These are phyloP conservation scores for Torulaspora indica DNA, from an alignment of 805 yeast genomes.

Conservation along the genomic window DNA sequence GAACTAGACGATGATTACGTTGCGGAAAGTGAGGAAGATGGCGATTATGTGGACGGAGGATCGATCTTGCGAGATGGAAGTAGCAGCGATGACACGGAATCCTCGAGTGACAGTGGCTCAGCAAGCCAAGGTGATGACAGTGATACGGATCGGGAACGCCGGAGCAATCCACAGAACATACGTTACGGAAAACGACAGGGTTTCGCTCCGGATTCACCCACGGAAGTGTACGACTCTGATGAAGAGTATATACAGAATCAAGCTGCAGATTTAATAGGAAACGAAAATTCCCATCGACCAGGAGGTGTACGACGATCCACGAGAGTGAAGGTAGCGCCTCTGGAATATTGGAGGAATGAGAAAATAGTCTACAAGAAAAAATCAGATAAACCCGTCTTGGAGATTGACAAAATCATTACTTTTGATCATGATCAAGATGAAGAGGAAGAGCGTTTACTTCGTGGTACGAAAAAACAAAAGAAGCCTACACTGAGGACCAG, in stretches of 20 bases:
- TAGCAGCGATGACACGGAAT: conserved; percentile 15
- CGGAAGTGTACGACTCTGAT: conserved; percentile 24
- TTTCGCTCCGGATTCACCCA: conserved; percentile 16
- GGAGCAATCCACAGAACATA: not conserved
- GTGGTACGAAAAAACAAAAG: conserved; percentile 13
- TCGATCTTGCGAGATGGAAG: conserved; percentile 15
- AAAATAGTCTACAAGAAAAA: conserved; percentile 53
- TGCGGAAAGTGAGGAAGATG: conserved; percentile 30
- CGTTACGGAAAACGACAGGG: not conserved
- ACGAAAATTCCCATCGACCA: conserved; percentile 18
- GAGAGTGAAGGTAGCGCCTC: conserved; percentile 61
- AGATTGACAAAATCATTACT: conserved; percentile 55
- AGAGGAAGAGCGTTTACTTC: conserved; percentile 23
- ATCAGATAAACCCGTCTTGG: conserved; percentile 44
- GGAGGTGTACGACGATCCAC: conserved; percentile 55
- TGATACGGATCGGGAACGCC: conserved; percentile 8
- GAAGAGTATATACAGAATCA: conserved; percentile 24
- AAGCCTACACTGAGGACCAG: conserved; percentile 14
- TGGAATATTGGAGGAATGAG: conserved; percentile 85
- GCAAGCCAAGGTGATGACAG: conserved; percentile 9
- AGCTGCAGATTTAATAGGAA: conserved; percentile 19
- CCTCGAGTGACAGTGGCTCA: conserved; percentile 15
- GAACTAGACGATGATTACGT: conserved; percentile 23
- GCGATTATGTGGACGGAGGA: conserved; percentile 33
- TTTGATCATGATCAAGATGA: conserved; percentile 28